phyloP scores from a whole-genome alignment of 352 stramenopile species.

The Phytophthora litchii region DNA sequence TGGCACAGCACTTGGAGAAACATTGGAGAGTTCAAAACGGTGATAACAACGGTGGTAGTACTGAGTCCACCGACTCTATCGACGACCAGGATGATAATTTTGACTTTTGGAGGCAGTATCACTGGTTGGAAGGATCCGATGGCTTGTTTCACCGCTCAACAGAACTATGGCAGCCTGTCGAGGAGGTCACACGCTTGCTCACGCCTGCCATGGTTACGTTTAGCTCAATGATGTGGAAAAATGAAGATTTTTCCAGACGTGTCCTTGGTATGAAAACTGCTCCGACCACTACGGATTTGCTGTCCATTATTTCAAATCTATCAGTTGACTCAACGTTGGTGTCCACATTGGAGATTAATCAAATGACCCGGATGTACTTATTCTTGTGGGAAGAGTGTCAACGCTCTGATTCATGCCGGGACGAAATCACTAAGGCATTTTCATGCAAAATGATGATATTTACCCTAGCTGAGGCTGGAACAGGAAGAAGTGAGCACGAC shows the following conservation, averaged over 20 bases:
- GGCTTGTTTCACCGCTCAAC: slow-evolving; percentile 35
- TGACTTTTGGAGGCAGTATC: slow-evolving; percentile 32
- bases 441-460: slow-evolving; percentile 36
- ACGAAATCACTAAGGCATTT: slow-evolving; percentile 38
- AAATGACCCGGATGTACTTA: slow-evolving; percentile 42
- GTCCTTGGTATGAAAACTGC: slow-evolving; percentile 53
- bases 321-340: slow-evolving; percentile 23
- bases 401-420: slow-evolving; percentile 16
- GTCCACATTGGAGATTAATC: slow-evolving; percentile 22
- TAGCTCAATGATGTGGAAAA: slow-evolving; percentile 42
- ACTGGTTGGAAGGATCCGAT: slow-evolving; percentile 54
- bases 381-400: slow-evolving; percentile 54
- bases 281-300: slow-evolving; percentile 45
- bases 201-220: slow-evolving; percentile 55
- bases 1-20: slow-evolving; percentile 52
- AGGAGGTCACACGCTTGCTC: slow-evolving; percentile 47
- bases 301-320: slow-evolving; percentile 44
- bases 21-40: slow-evolving; percentile 34
- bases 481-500: background rate
- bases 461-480: background rate
- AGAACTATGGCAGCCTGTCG: slow-evolving; percentile 54
- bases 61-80: slow-evolving; percentile 9
- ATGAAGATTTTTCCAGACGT: slow-evolving; percentile 35
- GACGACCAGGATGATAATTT: slow-evolving; percentile 12
- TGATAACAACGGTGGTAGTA: background rate